Base-by-base conservation (phyloP, 2,329 filamentous ascomycete genomes). In the Fusarium staphyleae region DNA sequence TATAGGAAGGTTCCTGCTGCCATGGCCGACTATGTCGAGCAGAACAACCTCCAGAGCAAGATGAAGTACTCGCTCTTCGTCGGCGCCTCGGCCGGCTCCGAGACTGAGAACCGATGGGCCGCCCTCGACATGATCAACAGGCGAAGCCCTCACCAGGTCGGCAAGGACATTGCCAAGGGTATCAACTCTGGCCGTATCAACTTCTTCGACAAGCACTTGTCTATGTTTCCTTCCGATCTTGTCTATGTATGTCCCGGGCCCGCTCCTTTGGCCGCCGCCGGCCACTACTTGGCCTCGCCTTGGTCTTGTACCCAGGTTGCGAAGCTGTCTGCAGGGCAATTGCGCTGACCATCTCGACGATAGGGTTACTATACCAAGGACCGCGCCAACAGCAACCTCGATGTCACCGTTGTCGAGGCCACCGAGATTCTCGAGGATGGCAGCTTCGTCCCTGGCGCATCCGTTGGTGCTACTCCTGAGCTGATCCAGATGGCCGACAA, bases 91-190 rank as follows among this genome's bases (percentile, higher is more conserved):
- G 92, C 90, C 13, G 91, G 91, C 30, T 89, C 91, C 14, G 91
- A 95, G 77, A 96, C 91, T 0, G 91, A 96, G 78, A 95, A 95
- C 75, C 82, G 91, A 74, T 96, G 92, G 92, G 91, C 92, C n/a
- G 75, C 78, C 4, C 78, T 93, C 60, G 88, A 96, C 76, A 96
- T 96, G 91, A 96, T 96, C 67, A 88, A 93, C 77, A 82, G 91
- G 51, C 84, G 91, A 50, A 84, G 85, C 65, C 91, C 91, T 49
- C 91, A 96, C 76, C 91, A 96, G 72, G 91, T 96, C 55, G 91
- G 91, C 70, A 96, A 96, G 79, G 83, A 89, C 53, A 96, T 96
- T 62, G 85, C 91, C 55, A 93, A 91, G 78, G 91, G 91, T 9
- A 96, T 96, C 77, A 96, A 96, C 74, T 86, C 88, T 66, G 91